These are phyloP conservation scores for Blakeslea trispora DNA, from an alignment of 371 early-diverging fungal species.

Conservation along the genomic window DNA sequence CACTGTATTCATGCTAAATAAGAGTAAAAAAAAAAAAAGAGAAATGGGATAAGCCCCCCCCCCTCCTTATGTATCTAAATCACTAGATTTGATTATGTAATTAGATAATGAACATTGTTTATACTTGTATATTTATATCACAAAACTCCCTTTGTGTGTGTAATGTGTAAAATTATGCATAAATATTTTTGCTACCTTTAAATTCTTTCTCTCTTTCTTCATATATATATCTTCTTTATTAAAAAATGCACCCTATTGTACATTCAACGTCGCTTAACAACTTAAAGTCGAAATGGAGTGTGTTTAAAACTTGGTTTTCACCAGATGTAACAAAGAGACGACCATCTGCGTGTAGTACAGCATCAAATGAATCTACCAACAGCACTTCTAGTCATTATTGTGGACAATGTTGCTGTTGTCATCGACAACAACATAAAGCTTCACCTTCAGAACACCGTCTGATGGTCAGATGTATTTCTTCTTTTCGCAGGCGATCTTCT, in stretches of 20 bases:
- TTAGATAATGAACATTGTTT: too few relatives aligned
- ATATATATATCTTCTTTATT: conserved; percentile 1
- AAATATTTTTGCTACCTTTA: conserved; percentile 3
- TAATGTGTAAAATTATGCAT: too few relatives aligned
- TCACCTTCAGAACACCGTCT: not conserved
- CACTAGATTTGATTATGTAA: too few relatives aligned
- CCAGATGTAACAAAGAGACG: conserved; percentile 26
- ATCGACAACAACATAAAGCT: not conserved
- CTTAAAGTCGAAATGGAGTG: conserved; percentile 24
- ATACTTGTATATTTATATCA: too few relatives aligned
- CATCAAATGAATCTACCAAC: too few relatives aligned
- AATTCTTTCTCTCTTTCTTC: not conserved
- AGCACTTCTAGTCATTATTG: too few relatives aligned
- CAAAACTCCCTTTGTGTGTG: not conserved
- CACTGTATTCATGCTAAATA: too few relatives aligned
- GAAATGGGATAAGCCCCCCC: too few relatives aligned
- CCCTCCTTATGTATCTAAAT: too few relatives aligned
- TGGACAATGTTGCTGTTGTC: not conserved
- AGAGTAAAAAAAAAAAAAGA: too few relatives aligned
- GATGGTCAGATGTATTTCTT: conserved; percentile 21
- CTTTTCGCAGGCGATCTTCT: conserved; percentile 12
- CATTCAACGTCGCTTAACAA: conserved; percentile 18
- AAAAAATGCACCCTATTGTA: conserved; percentile 18
- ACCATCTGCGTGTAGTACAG: conserved; percentile 26
- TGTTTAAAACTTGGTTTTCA: conserved; percentile 26